Base-by-base conservation (phyloP, 306 rosid genomes). In the Malus orientalis region DNA sequence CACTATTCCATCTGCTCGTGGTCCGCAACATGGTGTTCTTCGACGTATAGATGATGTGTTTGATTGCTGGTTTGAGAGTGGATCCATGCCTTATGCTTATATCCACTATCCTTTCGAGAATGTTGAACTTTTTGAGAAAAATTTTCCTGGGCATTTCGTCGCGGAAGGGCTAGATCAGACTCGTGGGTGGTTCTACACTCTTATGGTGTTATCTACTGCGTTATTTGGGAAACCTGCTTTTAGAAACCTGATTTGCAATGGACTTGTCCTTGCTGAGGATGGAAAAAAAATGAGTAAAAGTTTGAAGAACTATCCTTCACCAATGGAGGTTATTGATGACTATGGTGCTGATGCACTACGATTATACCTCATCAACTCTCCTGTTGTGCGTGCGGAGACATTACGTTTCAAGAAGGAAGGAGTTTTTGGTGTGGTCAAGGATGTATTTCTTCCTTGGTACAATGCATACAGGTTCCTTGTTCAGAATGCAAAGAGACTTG, bases 31-130 rank as follows among this genome's bases (percentile, higher is more conserved):
- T 78, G 93, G 93, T 62, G 87, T 89, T 70, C 97, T 95, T 78
- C 95, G 90, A 55, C 93, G 97, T 5, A 88, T 94, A 69, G 97
- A 92, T 74, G 97, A 95, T 85, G 98, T 95, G 68, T 95, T 95
- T 86, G 98, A 95, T 83, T 95, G 98, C 81, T 95, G 98, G 98
- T 95, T 95, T 58, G 97, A 95, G 87, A 95, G 98, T 84, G 98
- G 98, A 79, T 90, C 98, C 72, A 95, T 95, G 98, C 98, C 98
- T 13, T 95, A 95, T 82, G 98, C 98, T 0, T 95, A 95, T 78
- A 88, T 92, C 83, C 98, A 95, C 78, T 95, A 95, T 90, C 98
- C 98, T 68, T 95, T 95, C 63, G 98, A 95, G 80, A 95, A 92
- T 68, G 86, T 72, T n/a, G 97, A 92, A 78, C 92, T 90, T 57